Percentiles rank a stretch among this genome's conserved stretches.
These are phyloP conservation scores for Voacanga thouarsii DNA, from an alignment of 257 asterid species.

Conservation along the genomic window DNA sequence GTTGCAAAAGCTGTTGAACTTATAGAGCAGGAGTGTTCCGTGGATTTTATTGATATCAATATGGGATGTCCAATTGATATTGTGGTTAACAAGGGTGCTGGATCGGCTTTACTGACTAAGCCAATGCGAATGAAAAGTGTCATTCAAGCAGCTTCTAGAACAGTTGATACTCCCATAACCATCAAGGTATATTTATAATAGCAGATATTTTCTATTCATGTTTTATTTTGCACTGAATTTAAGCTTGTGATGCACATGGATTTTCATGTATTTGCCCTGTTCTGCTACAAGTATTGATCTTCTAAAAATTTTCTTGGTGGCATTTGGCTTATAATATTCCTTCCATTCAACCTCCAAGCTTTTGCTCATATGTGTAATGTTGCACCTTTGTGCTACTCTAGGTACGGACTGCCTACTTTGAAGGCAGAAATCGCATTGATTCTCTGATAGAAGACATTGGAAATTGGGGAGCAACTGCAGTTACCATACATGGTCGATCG, in stretches of 20 bases:
- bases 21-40: conserved; percentile 78
- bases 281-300: conserved; percentile 4
- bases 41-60: conserved; percentile 91
- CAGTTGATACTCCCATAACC: conserved; percentile 73
- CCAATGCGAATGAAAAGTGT: conserved; percentile 88
- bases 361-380: conserved; percentile 3
- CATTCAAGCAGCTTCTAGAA: conserved; percentile 66
- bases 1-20: conserved; percentile 92
- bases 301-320: not conserved
- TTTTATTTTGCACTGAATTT: not conserved
- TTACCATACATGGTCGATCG: conserved; percentile 93
- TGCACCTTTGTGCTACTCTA: conserved; percentile 31
- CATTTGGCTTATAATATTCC: conserved; percentile 14
- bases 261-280: not conserved
- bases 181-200: conserved; percentile 51
- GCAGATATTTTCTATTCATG: not conserved
- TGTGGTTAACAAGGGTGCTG: conserved; percentile 90
- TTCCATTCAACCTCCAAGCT: not conserved
- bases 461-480: conserved; percentile 87
- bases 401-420: conserved; percentile 93
- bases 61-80: conserved; percentile 99
- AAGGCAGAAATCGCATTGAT: conserved; percentile 89
- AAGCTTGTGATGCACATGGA: not conserved
- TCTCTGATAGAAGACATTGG: conserved; percentile 73
- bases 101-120: conserved; percentile 84